Evolutionary conservation across 31 red algal genomes (phyloP).

Genomic region (Odonthalia washingtoniensis): DNA sequence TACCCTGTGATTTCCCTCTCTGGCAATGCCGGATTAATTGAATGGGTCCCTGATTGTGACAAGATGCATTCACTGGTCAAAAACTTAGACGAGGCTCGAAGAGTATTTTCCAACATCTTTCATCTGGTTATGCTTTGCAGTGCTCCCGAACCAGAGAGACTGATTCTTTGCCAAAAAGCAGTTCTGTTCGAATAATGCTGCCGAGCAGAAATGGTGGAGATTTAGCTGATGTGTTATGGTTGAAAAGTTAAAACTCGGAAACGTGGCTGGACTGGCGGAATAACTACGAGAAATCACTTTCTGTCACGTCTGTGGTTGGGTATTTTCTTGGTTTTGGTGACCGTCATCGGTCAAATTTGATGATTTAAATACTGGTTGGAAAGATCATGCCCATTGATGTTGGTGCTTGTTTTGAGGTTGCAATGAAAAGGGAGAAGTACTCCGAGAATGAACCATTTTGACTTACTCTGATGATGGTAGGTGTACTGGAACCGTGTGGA

Average conservation of each 20-base stretch:
- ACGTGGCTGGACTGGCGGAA: constrained; percentile 98
- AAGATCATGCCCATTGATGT: constrained; percentile 98
- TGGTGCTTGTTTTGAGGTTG: constrained; percentile 99
- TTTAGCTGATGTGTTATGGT: constrained; percentile 93
- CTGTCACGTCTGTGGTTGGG: constrained; percentile 96
- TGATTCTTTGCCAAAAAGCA: neutral
- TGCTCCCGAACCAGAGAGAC: neutral
- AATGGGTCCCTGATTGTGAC: no score
- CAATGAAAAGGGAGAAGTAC: constrained; percentile 95
- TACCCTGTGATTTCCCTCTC: no score
- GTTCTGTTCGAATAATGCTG: constrained; percentile 76
- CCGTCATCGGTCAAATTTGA: constrained; percentile 94
- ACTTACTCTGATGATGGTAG: constrained; percentile 96
- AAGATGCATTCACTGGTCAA: no score
- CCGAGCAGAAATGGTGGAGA: constrained; percentile 88
- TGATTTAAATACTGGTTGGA: constrained; percentile 90
- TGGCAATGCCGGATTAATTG: no score
- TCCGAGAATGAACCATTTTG: constrained; percentile 97
- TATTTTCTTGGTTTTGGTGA: constrained; percentile 98
- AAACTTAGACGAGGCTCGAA: no score
- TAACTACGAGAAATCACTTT: constrained; percentile 90
- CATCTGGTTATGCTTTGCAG: no score
- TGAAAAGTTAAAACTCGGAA: constrained; percentile 95
- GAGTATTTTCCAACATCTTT: no score
- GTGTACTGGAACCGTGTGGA: constrained; percentile 92